Conservation (phyloP, 768 basidiomycete species). For the Mycena sanguinolenta region DNA sequence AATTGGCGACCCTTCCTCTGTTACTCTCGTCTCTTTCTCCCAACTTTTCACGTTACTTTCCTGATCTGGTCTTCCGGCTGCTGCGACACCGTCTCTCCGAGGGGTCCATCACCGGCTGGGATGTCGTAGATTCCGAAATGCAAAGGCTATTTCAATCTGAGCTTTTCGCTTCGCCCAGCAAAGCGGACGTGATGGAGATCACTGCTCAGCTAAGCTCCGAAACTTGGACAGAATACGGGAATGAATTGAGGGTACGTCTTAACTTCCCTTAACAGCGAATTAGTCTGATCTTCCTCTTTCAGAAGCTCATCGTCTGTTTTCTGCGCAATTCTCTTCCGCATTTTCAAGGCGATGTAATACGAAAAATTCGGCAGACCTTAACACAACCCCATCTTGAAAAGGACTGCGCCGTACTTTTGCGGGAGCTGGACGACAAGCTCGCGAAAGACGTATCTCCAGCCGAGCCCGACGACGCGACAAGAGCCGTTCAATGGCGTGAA, state of each 20-base stretch:
- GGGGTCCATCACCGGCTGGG: conserved; percentile 55
- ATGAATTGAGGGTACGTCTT: conserved; percentile 48
- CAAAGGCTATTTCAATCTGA: conserved; percentile 40
- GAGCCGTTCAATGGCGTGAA: conserved; percentile 49
- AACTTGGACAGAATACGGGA: conserved; percentile 49
- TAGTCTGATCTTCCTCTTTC: conserved; percentile 22
- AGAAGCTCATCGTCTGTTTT: conserved; percentile 44
- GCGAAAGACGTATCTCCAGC: not conserved
- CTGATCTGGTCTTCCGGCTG: conserved; percentile 52
- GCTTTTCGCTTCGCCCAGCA: conserved; percentile 40
- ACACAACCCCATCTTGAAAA: conserved; percentile 21
- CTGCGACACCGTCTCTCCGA: conserved; percentile 61
- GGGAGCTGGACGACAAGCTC: conserved; percentile 23
- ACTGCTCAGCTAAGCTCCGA: conserved; percentile 55
- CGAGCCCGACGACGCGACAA: not conserved
- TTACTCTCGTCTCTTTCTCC: conserved; percentile 27
- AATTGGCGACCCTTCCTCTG: conserved; percentile 51
- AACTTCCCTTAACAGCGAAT: not conserved
- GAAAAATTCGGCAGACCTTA: conserved; percentile 38
- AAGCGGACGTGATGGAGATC: conserved; percentile 52
- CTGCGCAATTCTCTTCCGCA: conserved; percentile 47
- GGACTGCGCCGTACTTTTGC: conserved; percentile 13
- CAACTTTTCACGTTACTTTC: conserved; percentile 50
- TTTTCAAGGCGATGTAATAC: conserved; percentile 43
- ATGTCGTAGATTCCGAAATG: conserved; percentile 48